Evolutionary conservation across 768 basidiomycete genomes (phyloP).

Genomic region (Suillus clintonianus): DNA sequence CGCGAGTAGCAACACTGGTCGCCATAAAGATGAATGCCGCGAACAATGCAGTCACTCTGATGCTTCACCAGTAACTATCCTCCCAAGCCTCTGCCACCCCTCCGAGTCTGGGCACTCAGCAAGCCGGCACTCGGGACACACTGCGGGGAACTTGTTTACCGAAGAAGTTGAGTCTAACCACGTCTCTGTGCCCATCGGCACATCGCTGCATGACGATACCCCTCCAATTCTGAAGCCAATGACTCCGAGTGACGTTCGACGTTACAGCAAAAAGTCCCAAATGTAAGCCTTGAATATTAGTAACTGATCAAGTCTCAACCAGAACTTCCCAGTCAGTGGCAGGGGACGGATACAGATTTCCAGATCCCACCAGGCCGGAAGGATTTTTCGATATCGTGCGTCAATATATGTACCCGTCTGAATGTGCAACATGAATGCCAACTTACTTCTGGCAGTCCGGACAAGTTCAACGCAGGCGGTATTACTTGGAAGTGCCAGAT

Average conservation of each 20-base stretch:
- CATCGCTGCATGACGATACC: neutral
- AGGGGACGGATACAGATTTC: neutral
- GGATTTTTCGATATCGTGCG: neutral
- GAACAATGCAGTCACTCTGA: neutral
- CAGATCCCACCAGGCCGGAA: neutral
- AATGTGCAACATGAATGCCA: too few species aligned
- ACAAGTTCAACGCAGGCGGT: neutral
- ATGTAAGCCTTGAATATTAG: neutral
- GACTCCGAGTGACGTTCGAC: neutral
- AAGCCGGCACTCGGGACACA: neutral
- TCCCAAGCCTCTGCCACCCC: neutral
- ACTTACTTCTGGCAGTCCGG: neutral
- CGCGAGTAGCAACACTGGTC: too few species aligned
- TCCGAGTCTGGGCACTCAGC: neutral
- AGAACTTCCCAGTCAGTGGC: too few species aligned
- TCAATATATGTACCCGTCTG: too few species aligned
- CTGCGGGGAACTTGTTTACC: neutral
- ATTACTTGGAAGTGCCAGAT: neutral
- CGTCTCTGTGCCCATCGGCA: neutral
- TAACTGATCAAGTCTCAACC: too few species aligned
- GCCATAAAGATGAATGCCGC: neutral
- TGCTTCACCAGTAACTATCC: neutral
- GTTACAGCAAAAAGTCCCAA: constrained; percentile 1
- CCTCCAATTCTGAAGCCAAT: neutral
- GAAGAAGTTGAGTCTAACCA: neutral